Base-by-base conservation (phyloP, 176 grass and related monocot genomes). In the Oryza meyeriana region DNA sequence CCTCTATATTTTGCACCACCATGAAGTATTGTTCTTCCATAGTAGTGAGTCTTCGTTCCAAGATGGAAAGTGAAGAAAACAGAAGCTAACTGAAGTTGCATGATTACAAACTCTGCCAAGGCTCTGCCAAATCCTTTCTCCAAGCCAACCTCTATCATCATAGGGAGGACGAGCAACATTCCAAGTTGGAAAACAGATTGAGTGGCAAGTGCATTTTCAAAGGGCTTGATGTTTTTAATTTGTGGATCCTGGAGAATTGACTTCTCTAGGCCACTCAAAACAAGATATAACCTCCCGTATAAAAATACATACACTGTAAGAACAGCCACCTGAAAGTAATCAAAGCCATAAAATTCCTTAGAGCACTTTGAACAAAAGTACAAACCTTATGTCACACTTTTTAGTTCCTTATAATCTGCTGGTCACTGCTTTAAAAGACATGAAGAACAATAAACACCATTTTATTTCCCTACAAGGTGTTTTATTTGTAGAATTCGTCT, bases 21-120 rank as follows among this genome's bases (percentile, higher is more conserved):
- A 77, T 94, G 85, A 74, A 94, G 83, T 72, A 94, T 79, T 25
- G 91, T 90, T 38, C 88, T 84, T 22, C 91, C 91, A 44, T 88
- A 94, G 71, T 94, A 94, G 74, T 94, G 91, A 38, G 88, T 88
- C 70, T 90, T 94, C 28, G 91, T 94, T 77, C 91, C 91, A 14
- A 94, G 88, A 82, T 87, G 84, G 81, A 94, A 90, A 76, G 91
- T 88, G 64, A 90, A 94, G 79, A 94, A 94, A 22, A 94, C 88
- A 25, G 91, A 55, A 80, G 82, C 85, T 58, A 93, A 70, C 69
- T 93, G 88, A 88, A 93, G 91, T 68, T 93, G 91, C 91, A 93
- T 93, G 8, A 93, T 90, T 63, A 93, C 63, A 82, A 94, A 94
- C 57, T 90, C 91, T 35, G 82, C 88, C 39, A 94, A 30, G 72